These are phyloP conservation scores for Persicaria maculosa DNA, from an alignment of 148 eudicot species.

Conservation along the genomic window DNA sequence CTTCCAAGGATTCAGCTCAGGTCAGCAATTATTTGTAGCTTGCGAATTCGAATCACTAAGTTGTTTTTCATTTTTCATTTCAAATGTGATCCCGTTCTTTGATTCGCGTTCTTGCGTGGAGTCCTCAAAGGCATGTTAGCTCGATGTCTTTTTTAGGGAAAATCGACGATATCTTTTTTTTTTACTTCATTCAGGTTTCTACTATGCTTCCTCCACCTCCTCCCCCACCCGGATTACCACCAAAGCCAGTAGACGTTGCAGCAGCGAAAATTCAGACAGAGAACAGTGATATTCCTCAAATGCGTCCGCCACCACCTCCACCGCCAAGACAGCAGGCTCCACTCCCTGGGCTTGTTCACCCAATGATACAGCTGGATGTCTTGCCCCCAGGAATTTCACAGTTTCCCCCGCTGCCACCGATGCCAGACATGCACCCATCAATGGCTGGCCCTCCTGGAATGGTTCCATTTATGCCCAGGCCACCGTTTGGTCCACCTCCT, in stretches of 20 bases:
- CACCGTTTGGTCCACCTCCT: slow-evolving; percentile 81
- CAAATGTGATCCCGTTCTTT: background rate
- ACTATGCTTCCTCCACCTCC: slow-evolving; percentile 54
- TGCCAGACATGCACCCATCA: slow-evolving; percentile 60
- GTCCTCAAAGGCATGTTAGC: background rate
- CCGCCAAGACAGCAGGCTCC: slow-evolving; percentile 58
- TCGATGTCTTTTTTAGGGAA: background rate
- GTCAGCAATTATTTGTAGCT: background rate
- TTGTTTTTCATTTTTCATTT: background rate
- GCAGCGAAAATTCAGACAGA: slow-evolving; percentile 23
- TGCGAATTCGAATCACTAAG: background rate
- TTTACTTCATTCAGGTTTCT: slow-evolving; percentile 34
- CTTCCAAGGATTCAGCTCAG: slow-evolving; percentile 21
- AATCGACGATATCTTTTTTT: background rate
- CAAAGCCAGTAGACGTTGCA: background rate
- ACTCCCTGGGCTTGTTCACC: slow-evolving; percentile 37
- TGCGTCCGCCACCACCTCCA: slow-evolving; percentile 48
- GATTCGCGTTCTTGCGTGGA: background rate
- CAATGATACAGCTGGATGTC: slow-evolving; percentile 59
- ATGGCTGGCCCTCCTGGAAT: slow-evolving; percentile 58
- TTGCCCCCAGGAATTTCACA: slow-evolving; percentile 80
- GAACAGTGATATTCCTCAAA: slow-evolving; percentile 42
- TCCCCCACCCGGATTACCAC: slow-evolving; percentile 39
- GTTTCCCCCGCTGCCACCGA: slow-evolving; percentile 75
- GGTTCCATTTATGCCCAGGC: slow-evolving; percentile 67